phyloP scores from a whole-genome alignment of 495 filamentous ascomycete species.

The Hypoxylon lienhwacheense region DNA sequence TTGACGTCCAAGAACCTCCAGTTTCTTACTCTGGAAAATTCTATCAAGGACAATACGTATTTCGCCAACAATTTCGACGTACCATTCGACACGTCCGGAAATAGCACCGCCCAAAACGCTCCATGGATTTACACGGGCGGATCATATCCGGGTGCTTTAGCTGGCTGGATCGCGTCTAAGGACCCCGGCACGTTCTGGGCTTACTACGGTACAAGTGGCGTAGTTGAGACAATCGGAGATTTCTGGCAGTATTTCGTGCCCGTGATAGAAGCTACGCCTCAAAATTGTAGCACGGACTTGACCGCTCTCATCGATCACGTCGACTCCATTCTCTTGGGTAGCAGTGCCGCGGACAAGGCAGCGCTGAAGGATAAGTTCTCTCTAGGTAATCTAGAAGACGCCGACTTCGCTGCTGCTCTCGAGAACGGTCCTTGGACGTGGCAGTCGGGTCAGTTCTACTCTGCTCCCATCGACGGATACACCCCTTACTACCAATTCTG shows the following conservation, averaged over 20 bases:
- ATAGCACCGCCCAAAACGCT: constrained; percentile 56
- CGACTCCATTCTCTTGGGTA: constrained; percentile 50
- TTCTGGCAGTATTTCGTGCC: constrained; percentile 70
- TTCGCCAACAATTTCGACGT: constrained; percentile 62
- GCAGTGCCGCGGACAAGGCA: constrained; percentile 48
- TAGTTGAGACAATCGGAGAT: constrained; percentile 63
- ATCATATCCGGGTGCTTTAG: constrained; percentile 65
- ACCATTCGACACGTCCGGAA: constrained; percentile 58
- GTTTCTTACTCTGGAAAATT: constrained; percentile 64
- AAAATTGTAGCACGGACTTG: constrained; percentile 66
- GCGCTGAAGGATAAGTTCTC: constrained; percentile 62
- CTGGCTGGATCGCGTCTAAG: constrained; percentile 62
- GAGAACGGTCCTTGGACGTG: constrained; percentile 59
- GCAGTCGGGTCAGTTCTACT: constrained; percentile 56
- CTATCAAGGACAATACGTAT: constrained; percentile 62
- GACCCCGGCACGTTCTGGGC: constrained; percentile 69
- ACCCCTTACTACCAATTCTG: constrained; percentile 58
- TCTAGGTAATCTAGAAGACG: constrained; percentile 54
- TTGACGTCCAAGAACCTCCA: constrained; percentile 60
- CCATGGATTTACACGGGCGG: constrained; percentile 68
- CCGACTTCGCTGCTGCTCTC: constrained; percentile 61
- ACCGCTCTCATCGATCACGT: constrained; percentile 58
- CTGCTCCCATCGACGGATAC: constrained; percentile 40
- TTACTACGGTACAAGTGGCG: constrained; percentile 64
- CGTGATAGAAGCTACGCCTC: constrained; percentile 62